Conservation (phyloP, 2,329 filamentous ascomycete genomes). For the Pyrenochaeta sp. region DNA sequence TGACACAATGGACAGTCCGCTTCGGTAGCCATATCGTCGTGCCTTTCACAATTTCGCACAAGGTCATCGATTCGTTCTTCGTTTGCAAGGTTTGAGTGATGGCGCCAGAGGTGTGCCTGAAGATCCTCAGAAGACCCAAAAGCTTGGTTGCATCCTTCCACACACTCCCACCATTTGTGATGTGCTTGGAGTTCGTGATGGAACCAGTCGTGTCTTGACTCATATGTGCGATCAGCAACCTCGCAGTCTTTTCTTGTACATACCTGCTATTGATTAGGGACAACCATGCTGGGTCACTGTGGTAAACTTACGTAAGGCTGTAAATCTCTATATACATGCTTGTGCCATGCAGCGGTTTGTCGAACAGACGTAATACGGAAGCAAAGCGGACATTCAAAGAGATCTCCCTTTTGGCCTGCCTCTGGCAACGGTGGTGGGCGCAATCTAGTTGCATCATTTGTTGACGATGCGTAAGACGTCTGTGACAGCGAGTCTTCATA, state of each 20-base stretch:
- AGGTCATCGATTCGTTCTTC: conserved; percentile 5
- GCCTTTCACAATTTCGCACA: conserved; percentile 18
- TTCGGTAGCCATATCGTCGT: conserved; percentile 1
- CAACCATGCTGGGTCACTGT: background rate
- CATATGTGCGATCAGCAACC: conserved; percentile 21
- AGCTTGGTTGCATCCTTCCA: conserved; percentile 19
- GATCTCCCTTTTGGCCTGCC: conserved; percentile 24
- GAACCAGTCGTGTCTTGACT: conserved; percentile 29
- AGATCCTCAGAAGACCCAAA: conserved; percentile 10
- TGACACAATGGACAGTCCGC: conserved; percentile 13
- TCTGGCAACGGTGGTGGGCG: conserved; percentile 31
- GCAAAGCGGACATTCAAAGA: conserved; percentile 44
- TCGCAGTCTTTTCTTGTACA: conserved; percentile 25
- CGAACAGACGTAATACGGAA: conserved; percentile 25
- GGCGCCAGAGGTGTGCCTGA: conserved; percentile 6
- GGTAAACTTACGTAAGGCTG: conserved; percentile 22
- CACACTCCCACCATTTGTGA: conserved; percentile 24
- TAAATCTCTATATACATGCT: conserved; percentile 32
- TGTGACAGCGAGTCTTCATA: conserved; percentile 29
- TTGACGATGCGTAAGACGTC: conserved; percentile 34
- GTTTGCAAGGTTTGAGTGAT: conserved; percentile 10
- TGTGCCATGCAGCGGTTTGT: conserved; percentile 23
- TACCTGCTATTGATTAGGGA: conserved; percentile 1
- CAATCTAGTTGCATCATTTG: conserved; percentile 16
- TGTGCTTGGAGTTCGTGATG: conserved; percentile 26